These are phyloP conservation scores for Amniculicola lignicola DNA, from an alignment of 495 filamentous ascomycete species.

Conservation along the genomic window DNA sequence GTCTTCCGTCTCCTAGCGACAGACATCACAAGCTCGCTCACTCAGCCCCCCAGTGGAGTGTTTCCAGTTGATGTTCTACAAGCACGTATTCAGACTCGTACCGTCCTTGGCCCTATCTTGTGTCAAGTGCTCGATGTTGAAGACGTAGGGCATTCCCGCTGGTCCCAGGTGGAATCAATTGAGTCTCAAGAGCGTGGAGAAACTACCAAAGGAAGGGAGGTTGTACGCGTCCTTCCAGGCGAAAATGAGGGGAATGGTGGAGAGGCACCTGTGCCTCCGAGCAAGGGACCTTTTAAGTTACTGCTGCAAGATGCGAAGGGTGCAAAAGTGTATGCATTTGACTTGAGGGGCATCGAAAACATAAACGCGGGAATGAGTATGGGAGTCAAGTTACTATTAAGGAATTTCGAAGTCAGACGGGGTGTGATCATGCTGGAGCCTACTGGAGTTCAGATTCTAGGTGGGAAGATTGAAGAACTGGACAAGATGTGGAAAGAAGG, in stretches of 20 bases:
- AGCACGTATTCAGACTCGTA: conserved; percentile 51
- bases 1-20: conserved; percentile 74
- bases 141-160: conserved; percentile 71
- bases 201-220: conserved; percentile 72
- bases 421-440: conserved; percentile 77
- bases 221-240: conserved; percentile 66
- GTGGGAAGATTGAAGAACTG: conserved; percentile 81
- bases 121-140: conserved; percentile 84
- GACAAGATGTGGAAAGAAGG: conserved; percentile 73
- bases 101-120: conserved; percentile 57
- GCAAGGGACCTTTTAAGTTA: conserved; percentile 68
- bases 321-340: conserved; percentile 65
- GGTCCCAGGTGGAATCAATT: conserved; percentile 81
- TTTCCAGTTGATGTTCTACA: conserved; percentile 59
- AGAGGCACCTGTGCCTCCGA: conserved; percentile 12
- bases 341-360: conserved; percentile 63
- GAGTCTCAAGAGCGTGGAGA: conserved; percentile 84
- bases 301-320: conserved; percentile 78
- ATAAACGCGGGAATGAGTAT: conserved; percentile 67
- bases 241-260: conserved; percentile 47
- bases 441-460: conserved; percentile 59
- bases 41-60: conserved; percentile 38
- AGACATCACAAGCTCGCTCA: conserved; percentile 64
- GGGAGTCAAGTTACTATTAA: conserved; percentile 76
- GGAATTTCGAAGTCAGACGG: conserved; percentile 62